Base-by-base conservation (phyloP, 495 filamentous ascomycete species). In the Parachaetomium inaequale region DNA sequence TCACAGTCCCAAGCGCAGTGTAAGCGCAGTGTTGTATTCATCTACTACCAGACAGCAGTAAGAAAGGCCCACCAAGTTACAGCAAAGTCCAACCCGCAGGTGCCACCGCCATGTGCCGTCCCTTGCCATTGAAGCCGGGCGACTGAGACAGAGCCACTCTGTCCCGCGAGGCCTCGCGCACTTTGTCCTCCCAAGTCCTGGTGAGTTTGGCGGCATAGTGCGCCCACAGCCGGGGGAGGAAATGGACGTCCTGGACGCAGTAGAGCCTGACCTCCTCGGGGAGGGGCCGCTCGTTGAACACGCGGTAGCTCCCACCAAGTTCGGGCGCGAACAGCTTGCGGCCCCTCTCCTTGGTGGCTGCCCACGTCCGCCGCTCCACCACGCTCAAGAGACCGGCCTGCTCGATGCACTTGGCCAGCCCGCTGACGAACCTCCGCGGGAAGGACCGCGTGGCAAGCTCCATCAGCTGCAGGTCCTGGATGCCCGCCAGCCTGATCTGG, bases 381-480 rank as follows among this genome's bases (percentile, higher is more conserved):
- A 4, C 11, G 6, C 4, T 7, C 53, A 60, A 46, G 3, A 12
- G 15, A 1, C 40, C 54, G 14, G 66, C 56, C 7, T 15, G 31
- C 49, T 78, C 71, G 29, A 85, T 76, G 63, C 82, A 85, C 38
- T 70, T 76, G 1, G 68, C 64, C 0, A 87, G 68, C 1, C 79
- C 71, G 36, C 36, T 63, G 34, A 84, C 45, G 29, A 54, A 72
- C 45, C 59, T 69, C 61, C 59, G 29, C 2, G 34, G 21, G 25
- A 42, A 42, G 4, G 53, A 8, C 7, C 84, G 66, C 1, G 70
- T 71, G 7, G 77, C 80, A 6, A 74, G 32, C 56, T 87, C 81
- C 78, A 87, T 80, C 1, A 87, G 73, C 66, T 87, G 85, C 11
- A 87, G 43, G 59, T 86, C 83, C 2, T 76, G 38, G 1, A 85